Base-by-base conservation (phyloP, 441 rosid species). In the Monsonia emarginata region DNA sequence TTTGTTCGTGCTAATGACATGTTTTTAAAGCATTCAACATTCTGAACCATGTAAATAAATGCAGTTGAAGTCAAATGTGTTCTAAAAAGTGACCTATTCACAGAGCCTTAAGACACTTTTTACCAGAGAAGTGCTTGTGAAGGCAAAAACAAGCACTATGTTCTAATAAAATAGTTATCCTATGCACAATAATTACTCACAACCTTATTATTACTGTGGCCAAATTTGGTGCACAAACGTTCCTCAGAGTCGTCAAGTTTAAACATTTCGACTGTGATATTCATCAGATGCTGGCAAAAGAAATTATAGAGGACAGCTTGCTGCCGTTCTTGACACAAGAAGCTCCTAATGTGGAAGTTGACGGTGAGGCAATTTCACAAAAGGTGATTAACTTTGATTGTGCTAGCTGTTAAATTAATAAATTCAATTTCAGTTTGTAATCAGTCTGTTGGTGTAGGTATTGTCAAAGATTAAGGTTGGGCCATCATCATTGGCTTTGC, bases 231-330 rank as follows among this genome's bases (percentile, higher is more conserved):
- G 4, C 21, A 44, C 52, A 44, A 44, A 44, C 16, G 13, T 44
- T 44, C 52, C 52, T 4, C 52, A 44, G 52, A 16, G n/a, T 16
- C 52, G 16, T 44, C 52, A 44, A 44, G 52, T n/a, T 44, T 44
- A 16, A n/a, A 44, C 52, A 63, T 68, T 42, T 65, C 31, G 10
- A 22, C 13, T 63, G 61, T 73, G 69, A 66, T 65, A 66, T 69
- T 60, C 74, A 54, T 65, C 73, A 88, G 97, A 90, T 93, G 95
- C 93, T 93, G 31, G 97, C 97, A 75, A 87, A 85, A 82, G 94
- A 86, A 79, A 88, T 93, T 65, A 69, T 90, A 67, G 91, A 93
- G 80, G 91, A 90, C 72, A 85, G 85, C 80, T 71, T 90, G 83
- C 88, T 93, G 69, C 69, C 89, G 62, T 87, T 83, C 83, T 76